phyloP scores from a whole-genome alignment of 768 basidiomycete species.

The Pleurotus tuoliensis region DNA sequence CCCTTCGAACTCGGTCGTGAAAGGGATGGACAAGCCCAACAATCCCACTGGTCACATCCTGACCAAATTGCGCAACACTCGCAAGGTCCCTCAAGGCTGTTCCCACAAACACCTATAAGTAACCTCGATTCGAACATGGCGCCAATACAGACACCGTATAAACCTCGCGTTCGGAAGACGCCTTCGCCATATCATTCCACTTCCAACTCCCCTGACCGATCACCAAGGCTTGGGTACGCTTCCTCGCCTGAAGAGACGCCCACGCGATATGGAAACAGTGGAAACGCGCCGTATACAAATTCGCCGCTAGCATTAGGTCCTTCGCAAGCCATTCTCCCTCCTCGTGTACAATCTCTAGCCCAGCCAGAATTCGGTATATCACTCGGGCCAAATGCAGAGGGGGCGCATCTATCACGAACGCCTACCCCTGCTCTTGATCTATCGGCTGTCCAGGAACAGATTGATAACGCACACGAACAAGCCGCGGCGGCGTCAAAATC shows the following conservation, averaged over 20 bases:
- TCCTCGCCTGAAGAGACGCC: constrained; percentile 48
- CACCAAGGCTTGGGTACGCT: constrained; percentile 12
- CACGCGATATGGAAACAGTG: constrained; percentile 25
- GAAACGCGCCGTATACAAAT: constrained; percentile 38
- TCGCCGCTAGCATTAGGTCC: constrained; percentile 47
- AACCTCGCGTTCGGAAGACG: constrained; percentile 59
- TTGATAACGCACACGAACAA: constrained; percentile 72
- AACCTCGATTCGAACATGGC: constrained; percentile 27
- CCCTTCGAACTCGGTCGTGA: constrained; percentile 63
- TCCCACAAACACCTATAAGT: constrained; percentile 39
- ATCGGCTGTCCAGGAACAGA: constrained; percentile 67
- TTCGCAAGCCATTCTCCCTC: constrained; percentile 36
- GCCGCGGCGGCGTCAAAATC: constrained; percentile 68
- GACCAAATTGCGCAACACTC: constrained; percentile 28
- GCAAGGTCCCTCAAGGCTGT: constrained; percentile 17
- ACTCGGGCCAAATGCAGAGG: constrained; percentile 14
- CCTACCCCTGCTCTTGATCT: constrained; percentile 70
- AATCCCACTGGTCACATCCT: constrained; percentile 36
- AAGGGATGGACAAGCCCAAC: constrained; percentile 24
- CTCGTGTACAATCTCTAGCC: constrained; percentile 38
- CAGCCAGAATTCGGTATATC: constrained; percentile 14
- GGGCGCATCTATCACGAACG: constrained; percentile 56
- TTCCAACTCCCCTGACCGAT: constrained; percentile 22
- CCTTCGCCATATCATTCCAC: constrained; percentile 35
- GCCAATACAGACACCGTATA: constrained; percentile 65